A percentile compares a stretch with the other conserved stretches of the same genome.
phyloP scores from a whole-genome alignment of 495 filamentous ascomycete species.

The Pseudomonodictys pantanalensis region DNA sequence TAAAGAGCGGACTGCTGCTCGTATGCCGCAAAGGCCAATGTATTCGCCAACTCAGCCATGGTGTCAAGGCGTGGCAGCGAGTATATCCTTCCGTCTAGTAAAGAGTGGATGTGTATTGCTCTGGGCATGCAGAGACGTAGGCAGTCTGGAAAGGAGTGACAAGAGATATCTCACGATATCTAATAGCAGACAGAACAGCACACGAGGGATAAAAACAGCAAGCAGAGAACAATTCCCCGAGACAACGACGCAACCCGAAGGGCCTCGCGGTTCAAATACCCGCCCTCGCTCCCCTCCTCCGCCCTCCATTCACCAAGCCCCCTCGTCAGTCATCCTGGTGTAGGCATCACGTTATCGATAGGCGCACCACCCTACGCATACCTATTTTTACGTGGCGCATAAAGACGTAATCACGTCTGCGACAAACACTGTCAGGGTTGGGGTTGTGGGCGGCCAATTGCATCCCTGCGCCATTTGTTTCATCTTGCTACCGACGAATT shows the following conservation, averaged over 20 bases:
- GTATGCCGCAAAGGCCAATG: background rate
- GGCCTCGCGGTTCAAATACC: background rate
- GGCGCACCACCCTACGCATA: too few species aligned
- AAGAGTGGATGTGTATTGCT: background rate
- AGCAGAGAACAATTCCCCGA: background rate
- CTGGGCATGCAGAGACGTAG: background rate
- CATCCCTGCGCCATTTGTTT: too few species aligned
- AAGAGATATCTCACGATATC: background rate
- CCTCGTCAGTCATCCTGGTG: too few species aligned
- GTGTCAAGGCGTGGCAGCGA: background rate
- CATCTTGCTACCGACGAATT: too few species aligned
- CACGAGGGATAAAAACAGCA: background rate
- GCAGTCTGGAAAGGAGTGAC: background rate
- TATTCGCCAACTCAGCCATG: constrained; percentile 9
- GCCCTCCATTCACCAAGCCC: too few species aligned
- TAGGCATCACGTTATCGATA: too few species aligned
- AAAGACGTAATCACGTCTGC: too few species aligned
- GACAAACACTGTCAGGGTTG: too few species aligned
- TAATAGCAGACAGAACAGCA: background rate
- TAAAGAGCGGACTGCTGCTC: background rate
- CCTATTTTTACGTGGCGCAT: too few species aligned
- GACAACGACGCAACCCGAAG: background rate
- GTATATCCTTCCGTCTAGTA: background rate
- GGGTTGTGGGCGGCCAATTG: too few species aligned
- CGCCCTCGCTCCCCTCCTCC: background rate